Percentiles rank a stretch among this genome's conserved stretches.
These are phyloP conservation scores for Ustilago vetiveriae DNA, from an alignment of 1,284 basidiomycete species.

Conservation along the genomic window DNA sequence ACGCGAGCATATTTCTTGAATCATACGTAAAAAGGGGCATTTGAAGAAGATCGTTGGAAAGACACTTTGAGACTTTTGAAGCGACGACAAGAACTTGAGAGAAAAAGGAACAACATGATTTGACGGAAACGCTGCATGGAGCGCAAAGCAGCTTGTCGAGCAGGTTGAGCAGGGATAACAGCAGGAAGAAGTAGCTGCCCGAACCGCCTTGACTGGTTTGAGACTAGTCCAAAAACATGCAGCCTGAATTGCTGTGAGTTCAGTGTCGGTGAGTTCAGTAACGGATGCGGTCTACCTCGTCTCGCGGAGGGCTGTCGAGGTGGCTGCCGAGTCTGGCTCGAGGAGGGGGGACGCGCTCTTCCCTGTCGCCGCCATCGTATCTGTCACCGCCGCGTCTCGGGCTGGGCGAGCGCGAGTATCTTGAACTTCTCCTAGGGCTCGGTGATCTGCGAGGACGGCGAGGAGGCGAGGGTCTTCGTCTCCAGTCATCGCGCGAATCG, in stretches of 20 bases:
- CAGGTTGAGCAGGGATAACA: no score
- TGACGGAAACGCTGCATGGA: no score
- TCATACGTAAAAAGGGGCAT: background rate
- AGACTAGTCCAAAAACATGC: no score
- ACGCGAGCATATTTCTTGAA: background rate
- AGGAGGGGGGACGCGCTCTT: slow-evolving; percentile 37
- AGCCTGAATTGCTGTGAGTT: no score
- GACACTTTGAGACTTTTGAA: no score
- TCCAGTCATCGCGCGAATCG: slow-evolving; percentile 52
- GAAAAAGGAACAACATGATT: no score
- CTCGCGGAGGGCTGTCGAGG: slow-evolving; percentile 49
- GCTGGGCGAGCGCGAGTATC: slow-evolving; percentile 47
- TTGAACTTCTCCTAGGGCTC: slow-evolving; percentile 30
- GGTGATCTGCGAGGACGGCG: slow-evolving; percentile 32
- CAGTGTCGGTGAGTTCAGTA: slow-evolving; percentile 22
- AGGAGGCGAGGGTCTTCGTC: slow-evolving; percentile 46
- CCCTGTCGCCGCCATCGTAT: slow-evolving; percentile 22
- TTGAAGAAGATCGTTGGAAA: background rate
- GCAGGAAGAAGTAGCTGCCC: no score
- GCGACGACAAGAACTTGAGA: no score
- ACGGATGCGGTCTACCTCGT: slow-evolving; percentile 45
- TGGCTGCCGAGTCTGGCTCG: slow-evolving; percentile 41
- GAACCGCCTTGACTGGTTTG: no score
- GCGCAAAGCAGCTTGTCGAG: no score
- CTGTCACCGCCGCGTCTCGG: slow-evolving; percentile 26